Evolutionary conservation across 208 protist genomes (phyloP).

Genomic region (Strigomonas culicis): DNA sequence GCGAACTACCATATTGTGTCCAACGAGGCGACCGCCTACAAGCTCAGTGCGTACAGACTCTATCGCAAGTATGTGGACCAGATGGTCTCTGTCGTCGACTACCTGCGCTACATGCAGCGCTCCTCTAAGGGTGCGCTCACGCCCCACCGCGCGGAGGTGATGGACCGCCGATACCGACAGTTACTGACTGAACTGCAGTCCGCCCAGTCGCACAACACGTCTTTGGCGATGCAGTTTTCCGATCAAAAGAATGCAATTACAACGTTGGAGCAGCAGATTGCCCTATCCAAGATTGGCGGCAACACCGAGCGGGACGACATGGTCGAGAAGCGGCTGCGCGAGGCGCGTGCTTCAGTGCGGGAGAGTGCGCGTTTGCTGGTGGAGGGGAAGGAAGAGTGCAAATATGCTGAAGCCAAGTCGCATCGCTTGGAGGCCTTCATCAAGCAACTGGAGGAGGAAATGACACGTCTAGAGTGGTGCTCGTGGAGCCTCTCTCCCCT

Average conservation of each 20-base stretch:
- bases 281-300: slow-evolving; percentile 29
- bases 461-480: slow-evolving; percentile 62
- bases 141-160: slow-evolving; percentile 60
- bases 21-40: slow-evolving; percentile 86
- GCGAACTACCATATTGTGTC: slow-evolving; percentile 82
- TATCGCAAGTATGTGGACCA: slow-evolving; percentile 81
- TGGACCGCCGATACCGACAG: slow-evolving; percentile 58
- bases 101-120: slow-evolving; percentile 73
- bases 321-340: slow-evolving; percentile 38
- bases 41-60: slow-evolving; percentile 75
- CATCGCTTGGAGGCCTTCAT: slow-evolving; percentile 51
- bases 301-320: slow-evolving; percentile 30
- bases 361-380: slow-evolving; percentile 45
- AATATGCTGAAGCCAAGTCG: slow-evolving; percentile 51
- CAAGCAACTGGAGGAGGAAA: slow-evolving; percentile 58
- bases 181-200: slow-evolving; percentile 37
- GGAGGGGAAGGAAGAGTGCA: slow-evolving; percentile 63
- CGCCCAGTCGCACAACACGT: slow-evolving; percentile 30
- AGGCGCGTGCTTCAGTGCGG: slow-evolving; percentile 41
- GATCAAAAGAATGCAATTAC: slow-evolving; percentile 44
- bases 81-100: slow-evolving; percentile 69
- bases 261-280: slow-evolving; percentile 61
- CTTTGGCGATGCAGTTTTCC: slow-evolving; percentile 44
- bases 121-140: slow-evolving; percentile 45
- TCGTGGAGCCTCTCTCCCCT: slow-evolving; percentile 27